These are phyloP conservation scores for Vaccinium vitisidaea DNA, from an alignment of 148 eudicot species.

Conservation along the genomic window DNA sequence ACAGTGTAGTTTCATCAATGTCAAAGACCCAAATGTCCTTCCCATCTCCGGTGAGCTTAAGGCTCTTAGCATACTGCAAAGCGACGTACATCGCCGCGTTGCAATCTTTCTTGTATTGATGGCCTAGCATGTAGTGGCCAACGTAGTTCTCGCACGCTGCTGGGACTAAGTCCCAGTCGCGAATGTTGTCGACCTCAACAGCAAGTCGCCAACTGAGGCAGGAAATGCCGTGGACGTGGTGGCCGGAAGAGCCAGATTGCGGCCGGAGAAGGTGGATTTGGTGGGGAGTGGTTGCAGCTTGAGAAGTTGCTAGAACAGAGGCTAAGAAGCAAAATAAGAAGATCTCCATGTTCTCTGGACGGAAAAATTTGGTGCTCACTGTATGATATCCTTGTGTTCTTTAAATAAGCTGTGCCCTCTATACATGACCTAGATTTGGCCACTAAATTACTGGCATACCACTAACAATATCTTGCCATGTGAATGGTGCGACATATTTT, in stretches of 20 bases:
- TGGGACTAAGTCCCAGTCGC: constrained; percentile 42
- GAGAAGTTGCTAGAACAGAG: background rate
- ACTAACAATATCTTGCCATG: background rate
- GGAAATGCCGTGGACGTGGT: constrained; percentile 24
- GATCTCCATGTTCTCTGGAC: background rate
- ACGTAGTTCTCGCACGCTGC: constrained; percentile 44
- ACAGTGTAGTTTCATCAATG: constrained; percentile 12
- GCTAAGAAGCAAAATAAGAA: constrained; percentile 4
- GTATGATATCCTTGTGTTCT: background rate
- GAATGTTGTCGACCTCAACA: constrained; percentile 49
- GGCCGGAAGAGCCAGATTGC: constrained; percentile 36
- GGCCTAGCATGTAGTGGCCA: constrained; percentile 56
- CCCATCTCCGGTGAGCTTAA: background rate
- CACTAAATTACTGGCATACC: background rate
- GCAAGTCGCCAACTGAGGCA: constrained; percentile 63
- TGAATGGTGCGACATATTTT: background rate
- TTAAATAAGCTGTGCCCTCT: background rate
- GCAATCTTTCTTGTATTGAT: constrained; percentile 47
- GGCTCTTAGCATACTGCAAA: constrained; percentile 8
- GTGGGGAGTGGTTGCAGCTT: constrained; percentile 16
- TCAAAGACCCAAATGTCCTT: constrained; percentile 18
- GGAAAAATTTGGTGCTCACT: background rate
- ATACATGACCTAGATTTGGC: background rate
- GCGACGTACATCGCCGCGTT: constrained; percentile 31
- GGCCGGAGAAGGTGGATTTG: constrained; percentile 42